phyloP scores from a whole-genome alignment of 2,329 filamentous ascomycete species.

The Venturia pyrina region DNA sequence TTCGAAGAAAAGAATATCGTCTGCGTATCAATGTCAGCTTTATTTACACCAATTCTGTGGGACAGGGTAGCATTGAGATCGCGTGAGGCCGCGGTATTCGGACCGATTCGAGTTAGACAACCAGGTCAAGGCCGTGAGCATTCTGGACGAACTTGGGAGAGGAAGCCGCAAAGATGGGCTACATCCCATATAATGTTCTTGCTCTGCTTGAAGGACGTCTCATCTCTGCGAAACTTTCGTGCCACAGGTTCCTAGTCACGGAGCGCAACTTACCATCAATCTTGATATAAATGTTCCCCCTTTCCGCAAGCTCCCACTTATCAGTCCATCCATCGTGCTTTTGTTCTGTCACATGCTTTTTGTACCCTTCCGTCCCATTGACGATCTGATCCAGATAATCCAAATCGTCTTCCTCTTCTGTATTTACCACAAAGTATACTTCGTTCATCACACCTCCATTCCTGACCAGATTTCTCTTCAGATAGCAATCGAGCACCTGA shows the following conservation, averaged over 20 bases:
- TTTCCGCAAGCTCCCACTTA: conserved; percentile 7
- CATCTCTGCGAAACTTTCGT: not conserved
- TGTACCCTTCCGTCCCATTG: conserved; percentile 3
- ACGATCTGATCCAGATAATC: conserved; percentile 8
- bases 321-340: not conserved
- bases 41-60: not conserved
- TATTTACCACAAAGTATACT: conserved; percentile 12
- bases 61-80: not conserved
- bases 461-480: conserved; percentile 10
- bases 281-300: conserved; percentile 12
- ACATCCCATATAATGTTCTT: too few relatives aligned
- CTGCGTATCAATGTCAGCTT: not conserved
- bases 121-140: not conserved
- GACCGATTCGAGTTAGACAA: not conserved
- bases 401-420: conserved; percentile 6
- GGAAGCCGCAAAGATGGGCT: not conserved
- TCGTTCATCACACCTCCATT: conserved; percentile 12
- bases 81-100: not conserved
- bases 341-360: not conserved
- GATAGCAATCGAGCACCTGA: conserved; percentile 13
- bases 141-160: not conserved
- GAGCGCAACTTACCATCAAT: conserved; percentile 11
- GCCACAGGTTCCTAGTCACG: not conserved
- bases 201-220: not conserved
- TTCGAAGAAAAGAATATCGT: conserved; percentile 10